Base-by-base conservation (phyloP, 208 protist species). In the Acanthamoeba culbertsoni region DNA sequence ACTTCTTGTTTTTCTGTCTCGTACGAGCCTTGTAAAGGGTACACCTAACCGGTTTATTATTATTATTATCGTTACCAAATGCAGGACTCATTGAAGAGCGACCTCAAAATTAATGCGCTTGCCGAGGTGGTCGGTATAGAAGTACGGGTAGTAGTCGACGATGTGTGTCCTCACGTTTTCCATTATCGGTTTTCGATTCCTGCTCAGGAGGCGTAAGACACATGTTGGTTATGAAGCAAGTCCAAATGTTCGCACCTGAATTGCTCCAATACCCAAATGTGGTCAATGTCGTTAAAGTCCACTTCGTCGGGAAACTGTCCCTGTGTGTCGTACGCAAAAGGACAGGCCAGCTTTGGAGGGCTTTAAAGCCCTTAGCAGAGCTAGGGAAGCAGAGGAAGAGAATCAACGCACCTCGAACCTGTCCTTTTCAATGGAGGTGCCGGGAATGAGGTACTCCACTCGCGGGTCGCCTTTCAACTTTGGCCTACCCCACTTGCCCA, bases 351-450 rank as follows among this genome's bases (percentile, higher is more conserved):
- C 23, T 59, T n/a, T 59, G 51, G 14, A 23, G 23, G 14, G 51
- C 51, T 14, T 23, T 59, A n/a, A n/a, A 59, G 51, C 51, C 14
- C 51, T 59, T 59, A 23, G 23, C 51, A 59, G 51, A 59, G 51
- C 51, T 59, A 23, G 51, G n/a, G n/a, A n/a, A n/a, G n/a, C n/a
- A n/a, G n/a, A n/a, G 51, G 26, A 12, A 57, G 18, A 57, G 18
- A 4, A 23, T 57, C 18, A 57, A 37, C 62, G 68, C 18, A 79
- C 68, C 68, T 79, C 68, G 42, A 51, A 79, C 26, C 16, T 16
- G 68, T 79, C 68, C 68, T 79, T 79, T 16, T 79, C 68, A n/a
- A 79, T 31, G 26, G 68, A 79, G 42, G 68, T 79, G 8, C 68
- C 68, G 20, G 68, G 68, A 28, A 79, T 79, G 37, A 79, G 3